A percentile compares a stretch with the other conserved stretches of the same genome.
Evolutionary conservation across 192 early-diverging fungal species (phyloP).

Genomic region (Rhizophagus clarus): DNA sequence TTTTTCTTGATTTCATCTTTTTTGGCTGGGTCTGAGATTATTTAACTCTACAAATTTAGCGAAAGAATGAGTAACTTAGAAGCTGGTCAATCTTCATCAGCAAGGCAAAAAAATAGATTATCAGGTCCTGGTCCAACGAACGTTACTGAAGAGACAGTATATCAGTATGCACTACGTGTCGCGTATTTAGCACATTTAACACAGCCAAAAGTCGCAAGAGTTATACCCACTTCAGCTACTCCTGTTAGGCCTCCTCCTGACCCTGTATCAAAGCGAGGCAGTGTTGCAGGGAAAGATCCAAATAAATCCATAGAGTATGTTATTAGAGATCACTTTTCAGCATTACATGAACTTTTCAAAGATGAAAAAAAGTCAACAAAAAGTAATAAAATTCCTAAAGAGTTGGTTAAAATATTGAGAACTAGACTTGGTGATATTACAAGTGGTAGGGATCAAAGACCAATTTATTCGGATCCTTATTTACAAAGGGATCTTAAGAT

Average conservation of each 20-base stretch:
- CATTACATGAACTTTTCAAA: background rate
- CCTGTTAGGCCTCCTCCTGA: background rate
- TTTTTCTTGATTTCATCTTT: background rate
- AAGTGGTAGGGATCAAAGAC: conserved; percentile 47
- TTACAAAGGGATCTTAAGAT: conserved; percentile 39
- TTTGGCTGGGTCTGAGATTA: background rate
- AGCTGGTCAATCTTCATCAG: background rate
- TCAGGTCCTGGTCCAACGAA: background rate
- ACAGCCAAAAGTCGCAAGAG: background rate
- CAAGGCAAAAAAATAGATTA: background rate
- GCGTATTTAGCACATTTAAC: conserved; percentile 26
- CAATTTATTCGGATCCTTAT: conserved; percentile 48
- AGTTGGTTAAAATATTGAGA: conserved; percentile 45
- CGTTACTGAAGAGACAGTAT: conserved; percentile 20
- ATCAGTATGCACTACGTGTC: conserved; percentile 22
- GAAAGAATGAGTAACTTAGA: background rate
- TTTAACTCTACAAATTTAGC: background rate
- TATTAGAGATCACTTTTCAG: background rate
- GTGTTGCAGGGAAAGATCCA: background rate
- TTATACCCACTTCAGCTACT: background rate
- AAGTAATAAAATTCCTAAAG: conserved; percentile 48
- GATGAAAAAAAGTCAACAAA: conserved; percentile 26
- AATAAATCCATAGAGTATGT: background rate
- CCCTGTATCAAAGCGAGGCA: background rate
- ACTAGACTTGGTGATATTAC: conserved; percentile 49